Conservation (phyloP, 768 basidiomycete species). For the Xerocomellus chrysenteron region DNA sequence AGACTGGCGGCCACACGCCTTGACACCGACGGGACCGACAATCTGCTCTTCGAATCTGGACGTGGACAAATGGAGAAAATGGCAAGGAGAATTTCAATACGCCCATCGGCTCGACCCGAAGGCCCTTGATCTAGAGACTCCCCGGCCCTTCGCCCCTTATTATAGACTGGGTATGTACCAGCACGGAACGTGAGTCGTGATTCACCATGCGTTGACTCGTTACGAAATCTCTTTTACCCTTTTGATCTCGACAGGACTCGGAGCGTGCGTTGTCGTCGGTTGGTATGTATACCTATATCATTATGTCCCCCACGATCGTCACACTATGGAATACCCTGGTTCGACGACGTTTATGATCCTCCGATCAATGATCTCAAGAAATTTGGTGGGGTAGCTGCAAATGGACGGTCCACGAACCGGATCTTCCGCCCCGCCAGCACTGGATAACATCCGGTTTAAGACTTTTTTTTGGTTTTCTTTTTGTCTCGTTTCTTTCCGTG, state of each 20-base stretch:
- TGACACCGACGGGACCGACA: background rate
- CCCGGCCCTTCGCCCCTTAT: background rate
- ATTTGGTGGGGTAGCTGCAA: background rate
- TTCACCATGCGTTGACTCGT: background rate
- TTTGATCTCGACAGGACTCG: background rate
- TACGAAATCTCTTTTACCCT: background rate
- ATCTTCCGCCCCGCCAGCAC: background rate
- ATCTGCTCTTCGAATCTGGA: background rate
- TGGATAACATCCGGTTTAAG: background rate
- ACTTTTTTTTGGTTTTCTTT: background rate
- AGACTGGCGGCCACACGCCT: background rate
- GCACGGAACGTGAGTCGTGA: background rate
- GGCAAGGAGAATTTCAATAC: background rate
- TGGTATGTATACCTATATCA: background rate
- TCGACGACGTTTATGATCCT: background rate
- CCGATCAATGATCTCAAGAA: background rate
- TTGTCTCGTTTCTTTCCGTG: slow-evolving; percentile 5
- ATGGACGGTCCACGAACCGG: background rate
- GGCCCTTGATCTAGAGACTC: background rate
- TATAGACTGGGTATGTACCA: no score
- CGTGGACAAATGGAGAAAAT: background rate
- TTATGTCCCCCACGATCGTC: background rate
- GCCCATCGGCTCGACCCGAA: background rate
- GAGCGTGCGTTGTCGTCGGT: background rate
- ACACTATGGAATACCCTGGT: background rate